These are phyloP conservation scores for Globisporangium acanthophoron DNA, from an alignment of 352 stramenopile genomes.

Conservation along the genomic window DNA sequence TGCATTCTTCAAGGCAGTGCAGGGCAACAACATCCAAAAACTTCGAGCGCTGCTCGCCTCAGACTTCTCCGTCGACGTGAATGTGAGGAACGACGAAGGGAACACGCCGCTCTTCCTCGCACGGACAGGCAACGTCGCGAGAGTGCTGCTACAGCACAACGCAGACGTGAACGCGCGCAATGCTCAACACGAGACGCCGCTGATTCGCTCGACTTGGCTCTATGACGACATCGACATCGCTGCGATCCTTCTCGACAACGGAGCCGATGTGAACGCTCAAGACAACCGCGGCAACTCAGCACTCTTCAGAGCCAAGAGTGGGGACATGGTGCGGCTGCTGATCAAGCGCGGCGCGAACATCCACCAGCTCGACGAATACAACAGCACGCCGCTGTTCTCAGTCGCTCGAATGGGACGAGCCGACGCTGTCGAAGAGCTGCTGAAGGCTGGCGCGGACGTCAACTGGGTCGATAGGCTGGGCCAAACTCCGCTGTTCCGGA, in stretches of 20 bases:
- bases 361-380: not conserved
- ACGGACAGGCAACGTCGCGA: not conserved
- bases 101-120: not conserved
- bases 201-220: not conserved
- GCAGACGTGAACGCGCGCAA: constrained; percentile 20
- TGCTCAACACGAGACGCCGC: constrained; percentile 11
- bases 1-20: too few relatives aligned
- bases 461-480: not conserved
- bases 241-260: not conserved
- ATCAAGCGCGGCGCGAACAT: not conserved
- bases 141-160: constrained; percentile 10
- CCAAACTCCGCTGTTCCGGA: not conserved
- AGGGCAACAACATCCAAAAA: too few relatives aligned
- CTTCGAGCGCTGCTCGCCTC: too few relatives aligned
- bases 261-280: not conserved
- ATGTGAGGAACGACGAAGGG: not conserved
- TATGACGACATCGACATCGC: not conserved
- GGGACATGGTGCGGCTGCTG: not conserved
- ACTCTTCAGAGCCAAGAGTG: not conserved
- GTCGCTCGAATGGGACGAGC: not conserved
- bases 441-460: not conserved
- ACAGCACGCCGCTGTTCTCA: not conserved
- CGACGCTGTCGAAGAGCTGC: not conserved
- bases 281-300: not conserved
- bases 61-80: not conserved